Evolutionary conservation across 331 rosid species (phyloP).

Genomic region (Telfairia occidentalis): DNA sequence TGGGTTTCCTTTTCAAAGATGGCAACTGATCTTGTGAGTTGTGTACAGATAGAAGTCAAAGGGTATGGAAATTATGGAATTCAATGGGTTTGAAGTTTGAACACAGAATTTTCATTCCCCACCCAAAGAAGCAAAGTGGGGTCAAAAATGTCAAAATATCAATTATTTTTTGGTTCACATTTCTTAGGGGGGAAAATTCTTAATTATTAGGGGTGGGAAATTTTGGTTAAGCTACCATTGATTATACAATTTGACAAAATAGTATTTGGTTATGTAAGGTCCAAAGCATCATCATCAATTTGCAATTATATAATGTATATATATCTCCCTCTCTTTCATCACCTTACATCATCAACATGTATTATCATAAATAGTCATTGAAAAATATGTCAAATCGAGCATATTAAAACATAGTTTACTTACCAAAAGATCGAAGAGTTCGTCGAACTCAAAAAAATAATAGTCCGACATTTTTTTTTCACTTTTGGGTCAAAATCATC

Average conservation of each 20-base stretch:
- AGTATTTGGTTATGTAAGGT: background rate
- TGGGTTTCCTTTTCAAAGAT: background rate
- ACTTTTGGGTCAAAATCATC: no score
- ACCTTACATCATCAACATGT: background rate
- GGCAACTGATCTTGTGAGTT: background rate
- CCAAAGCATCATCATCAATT: background rate
- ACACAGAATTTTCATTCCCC: background rate
- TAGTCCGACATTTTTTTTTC: no score
- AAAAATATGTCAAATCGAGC: no score
- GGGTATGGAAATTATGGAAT: background rate
- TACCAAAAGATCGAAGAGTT: no score
- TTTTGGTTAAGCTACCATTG: background rate
- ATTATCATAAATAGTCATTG: background rate
- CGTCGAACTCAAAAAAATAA: no score
- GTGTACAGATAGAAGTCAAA: background rate
- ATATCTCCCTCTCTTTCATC: background rate
- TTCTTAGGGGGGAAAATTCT: background rate
- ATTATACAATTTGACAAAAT: background rate
- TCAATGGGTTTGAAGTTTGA: conserved; percentile 7
- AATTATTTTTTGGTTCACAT: background rate
- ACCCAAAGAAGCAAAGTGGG: background rate
- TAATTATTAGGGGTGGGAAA: conserved; percentile 4
- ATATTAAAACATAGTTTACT: no score
- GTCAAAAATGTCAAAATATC: background rate
- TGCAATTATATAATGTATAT: background rate